Percentiles rank a stretch among this genome's conserved stretches.
Evolutionary conservation across 441 rosid species (phyloP).

Genomic region (Adansonia grandidieri): DNA sequence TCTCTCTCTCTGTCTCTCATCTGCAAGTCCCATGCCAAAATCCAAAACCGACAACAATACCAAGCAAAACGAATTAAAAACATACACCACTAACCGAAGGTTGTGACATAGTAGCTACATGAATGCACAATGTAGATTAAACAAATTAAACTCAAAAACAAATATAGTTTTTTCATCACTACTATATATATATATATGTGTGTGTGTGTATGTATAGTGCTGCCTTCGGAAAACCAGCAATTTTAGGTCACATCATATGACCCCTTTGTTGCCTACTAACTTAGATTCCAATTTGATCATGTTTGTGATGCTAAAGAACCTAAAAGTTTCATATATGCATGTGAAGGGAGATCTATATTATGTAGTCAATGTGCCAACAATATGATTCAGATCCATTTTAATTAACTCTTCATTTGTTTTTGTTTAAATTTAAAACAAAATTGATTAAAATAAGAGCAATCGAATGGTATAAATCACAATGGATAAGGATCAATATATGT

Average conservation of each 20-base stretch:
- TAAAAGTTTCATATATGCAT: slow-evolving; percentile 1
- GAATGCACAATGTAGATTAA: background rate
- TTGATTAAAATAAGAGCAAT: background rate
- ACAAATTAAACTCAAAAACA: background rate
- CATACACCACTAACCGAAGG: background rate
- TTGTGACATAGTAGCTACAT: background rate
- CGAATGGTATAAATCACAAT: background rate
- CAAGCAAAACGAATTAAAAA: slow-evolving; percentile 14
- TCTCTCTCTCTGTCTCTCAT: slow-evolving; percentile 29
- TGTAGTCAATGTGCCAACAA: background rate
- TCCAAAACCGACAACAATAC: slow-evolving; percentile 22
- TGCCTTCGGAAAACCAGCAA: background rate
- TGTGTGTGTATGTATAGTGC: too few relatives aligned
- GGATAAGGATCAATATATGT: background rate
- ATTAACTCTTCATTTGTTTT: background rate
- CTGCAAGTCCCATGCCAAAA: slow-evolving; percentile 35
- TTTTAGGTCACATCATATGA: slow-evolving; percentile 38
- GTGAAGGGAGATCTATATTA: slow-evolving; percentile 24
- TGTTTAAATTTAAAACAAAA: background rate
- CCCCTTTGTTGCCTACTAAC: background rate
- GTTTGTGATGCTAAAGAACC: background rate
- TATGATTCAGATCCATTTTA: slow-evolving; percentile 23
- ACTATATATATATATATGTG: background rate
- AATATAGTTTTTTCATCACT: background rate
- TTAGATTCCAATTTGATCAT: slow-evolving; percentile 32